Conservation (phyloP, 768 basidiomycete species). For the Agrocybe chaxingu region DNA sequence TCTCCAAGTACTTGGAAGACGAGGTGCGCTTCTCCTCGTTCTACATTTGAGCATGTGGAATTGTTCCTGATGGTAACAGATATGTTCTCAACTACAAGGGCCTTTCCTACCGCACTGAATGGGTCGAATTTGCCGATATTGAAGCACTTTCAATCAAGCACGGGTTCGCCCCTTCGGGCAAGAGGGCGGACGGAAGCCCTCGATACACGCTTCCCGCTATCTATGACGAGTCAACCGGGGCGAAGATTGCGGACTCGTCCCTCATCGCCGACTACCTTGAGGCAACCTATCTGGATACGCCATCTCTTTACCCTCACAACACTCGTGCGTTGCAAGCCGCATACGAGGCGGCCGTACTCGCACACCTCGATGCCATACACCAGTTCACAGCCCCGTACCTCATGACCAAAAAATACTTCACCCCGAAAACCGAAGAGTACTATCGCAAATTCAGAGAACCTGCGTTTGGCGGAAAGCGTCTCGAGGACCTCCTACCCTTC, state of each 20-base stretch:
- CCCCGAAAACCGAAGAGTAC: conserved; percentile 3
- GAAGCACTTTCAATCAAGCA: conserved; percentile 24
- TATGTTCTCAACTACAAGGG: conserved; percentile 30
- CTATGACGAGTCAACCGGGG: conserved; percentile 37
- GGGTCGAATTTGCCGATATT: conserved; percentile 53
- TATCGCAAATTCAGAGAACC: conserved; percentile 9
- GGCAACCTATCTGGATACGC: conserved; percentile 39
- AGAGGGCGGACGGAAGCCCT: conserved; percentile 24
- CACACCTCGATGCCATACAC: background rate
- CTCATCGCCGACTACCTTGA: conserved; percentile 49
- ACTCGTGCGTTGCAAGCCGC: conserved; percentile 15
- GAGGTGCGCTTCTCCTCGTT: no score
- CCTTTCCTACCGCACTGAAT: conserved; percentile 39
- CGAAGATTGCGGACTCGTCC: conserved; percentile 34
- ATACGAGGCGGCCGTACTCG: conserved; percentile 3
- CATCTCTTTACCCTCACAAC: conserved; percentile 29
- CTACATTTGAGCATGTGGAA: no score
- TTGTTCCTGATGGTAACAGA: conserved; percentile 9
- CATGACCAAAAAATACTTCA: background rate
- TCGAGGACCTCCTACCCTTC: conserved; percentile 14
- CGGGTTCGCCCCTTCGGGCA: conserved; percentile 27
- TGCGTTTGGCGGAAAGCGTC: conserved; percentile 7
- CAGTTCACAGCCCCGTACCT: conserved; percentile 5
- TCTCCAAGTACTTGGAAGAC: no score
- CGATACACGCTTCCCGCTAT: conserved; percentile 45